A percentile compares a stretch with the other conserved stretches of the same genome.
These are phyloP conservation scores for Annulohypoxylon stygium DNA, from an alignment of 495 filamentous ascomycete species.

Conservation along the genomic window DNA sequence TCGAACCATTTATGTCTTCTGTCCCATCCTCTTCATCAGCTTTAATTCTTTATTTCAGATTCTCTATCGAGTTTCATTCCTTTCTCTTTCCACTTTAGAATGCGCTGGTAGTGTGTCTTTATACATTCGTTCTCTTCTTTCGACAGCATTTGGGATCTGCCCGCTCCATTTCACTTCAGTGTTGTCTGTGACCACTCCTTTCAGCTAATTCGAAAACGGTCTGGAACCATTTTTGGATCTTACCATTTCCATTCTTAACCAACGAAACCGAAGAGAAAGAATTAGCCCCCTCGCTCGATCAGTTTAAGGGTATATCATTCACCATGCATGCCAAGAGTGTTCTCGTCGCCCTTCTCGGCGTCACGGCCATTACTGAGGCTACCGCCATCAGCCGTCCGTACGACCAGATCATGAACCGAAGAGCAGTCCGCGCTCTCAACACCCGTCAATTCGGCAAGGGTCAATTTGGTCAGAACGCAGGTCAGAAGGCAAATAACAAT, in stretches of 20 bases:
- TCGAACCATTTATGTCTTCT: constrained; percentile 44
- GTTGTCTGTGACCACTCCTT: constrained; percentile 60
- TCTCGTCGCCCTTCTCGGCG: constrained; percentile 58
- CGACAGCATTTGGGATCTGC: constrained; percentile 54
- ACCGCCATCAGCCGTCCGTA: constrained; percentile 56
- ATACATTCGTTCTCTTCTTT: constrained; percentile 65
- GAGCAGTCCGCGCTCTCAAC: constrained; percentile 32
- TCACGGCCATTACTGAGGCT: constrained; percentile 56
- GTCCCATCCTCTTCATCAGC: constrained; percentile 48
- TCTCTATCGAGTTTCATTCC: constrained; percentile 50
- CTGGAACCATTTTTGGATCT: constrained; percentile 63
- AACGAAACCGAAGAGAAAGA: constrained; percentile 19
- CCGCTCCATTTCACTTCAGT: constrained; percentile 53
- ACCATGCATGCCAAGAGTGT: constrained; percentile 63
- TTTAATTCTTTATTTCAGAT: constrained; percentile 51
- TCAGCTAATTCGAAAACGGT: constrained; percentile 58
- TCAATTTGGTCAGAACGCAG: constrained; percentile 30
- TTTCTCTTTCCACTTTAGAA: constrained; percentile 48
- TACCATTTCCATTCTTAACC: constrained; percentile 44
- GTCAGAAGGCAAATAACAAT: constrained; percentile 27
- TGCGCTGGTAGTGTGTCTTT: constrained; percentile 63
- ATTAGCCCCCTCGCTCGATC: constrained; percentile 37
- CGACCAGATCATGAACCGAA: constrained; percentile 48
- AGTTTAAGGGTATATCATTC: constrained; percentile 30
- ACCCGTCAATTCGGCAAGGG: constrained; percentile 36